Evolutionary conservation across 2,329 filamentous ascomycete genomes (phyloP).

Genomic region (Ophiocordyceps camponoti-leonardi): DNA sequence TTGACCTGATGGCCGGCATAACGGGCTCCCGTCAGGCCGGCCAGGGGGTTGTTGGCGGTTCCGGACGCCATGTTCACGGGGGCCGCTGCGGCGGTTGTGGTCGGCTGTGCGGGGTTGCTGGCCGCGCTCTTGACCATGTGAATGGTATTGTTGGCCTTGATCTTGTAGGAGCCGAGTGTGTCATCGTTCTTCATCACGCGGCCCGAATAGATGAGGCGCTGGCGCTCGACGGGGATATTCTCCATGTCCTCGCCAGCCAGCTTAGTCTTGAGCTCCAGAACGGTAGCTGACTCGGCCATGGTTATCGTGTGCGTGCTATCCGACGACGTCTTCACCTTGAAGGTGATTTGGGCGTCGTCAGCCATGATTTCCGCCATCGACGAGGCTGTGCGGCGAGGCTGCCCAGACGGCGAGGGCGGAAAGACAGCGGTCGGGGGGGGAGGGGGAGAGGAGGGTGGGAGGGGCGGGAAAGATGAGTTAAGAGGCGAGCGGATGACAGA

Average conservation of each 20-base stretch:
- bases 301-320: constrained; percentile 75
- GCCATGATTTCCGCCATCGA: constrained; percentile 32
- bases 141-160: constrained; percentile 89
- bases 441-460: neutral
- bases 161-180: constrained; percentile 71
- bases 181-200: constrained; percentile 93
- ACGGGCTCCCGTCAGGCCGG: constrained; percentile 77
- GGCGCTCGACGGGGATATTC: constrained; percentile 71
- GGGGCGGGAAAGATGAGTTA: too few relatives aligned
- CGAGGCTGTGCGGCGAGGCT: neutral
- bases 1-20: constrained; percentile 78
- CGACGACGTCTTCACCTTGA: constrained; percentile 95
- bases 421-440: neutral
- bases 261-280: constrained; percentile 79
- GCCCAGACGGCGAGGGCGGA: neutral
- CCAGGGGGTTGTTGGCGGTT: constrained; percentile 74
- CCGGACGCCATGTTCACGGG: constrained; percentile 68
- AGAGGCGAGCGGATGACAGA: too few relatives aligned
- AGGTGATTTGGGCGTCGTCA: constrained; percentile 71
- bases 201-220: constrained; percentile 94
- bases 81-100: constrained; percentile 27
- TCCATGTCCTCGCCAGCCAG: constrained; percentile 68
- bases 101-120: constrained; percentile 48
- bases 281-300: constrained; percentile 56
- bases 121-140: constrained; percentile 93